Evolutionary conservation across 1,284 basidiomycete genomes (phyloP).

Genomic region (Takashimella tepidaria): DNA sequence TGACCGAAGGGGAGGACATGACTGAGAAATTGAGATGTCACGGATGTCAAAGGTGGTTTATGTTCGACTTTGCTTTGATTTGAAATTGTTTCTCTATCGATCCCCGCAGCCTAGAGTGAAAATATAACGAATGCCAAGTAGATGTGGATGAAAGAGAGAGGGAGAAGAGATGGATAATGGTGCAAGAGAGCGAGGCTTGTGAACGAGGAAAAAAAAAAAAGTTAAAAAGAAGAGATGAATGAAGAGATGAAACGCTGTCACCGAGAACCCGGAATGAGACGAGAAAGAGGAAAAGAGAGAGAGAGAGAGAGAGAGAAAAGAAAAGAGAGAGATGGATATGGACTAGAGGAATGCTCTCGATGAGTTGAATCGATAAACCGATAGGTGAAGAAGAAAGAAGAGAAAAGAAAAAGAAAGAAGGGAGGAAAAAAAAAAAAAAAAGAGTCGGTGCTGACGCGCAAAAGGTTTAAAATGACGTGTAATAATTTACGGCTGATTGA

Average conservation of each 20-base stretch:
- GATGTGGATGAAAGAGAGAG: conserved; percentile 15
- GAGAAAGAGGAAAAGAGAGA: conserved; percentile 8
- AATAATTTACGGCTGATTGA: no score
- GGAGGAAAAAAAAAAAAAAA: not conserved
- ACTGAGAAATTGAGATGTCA: not conserved
- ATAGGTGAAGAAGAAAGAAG: not conserved
- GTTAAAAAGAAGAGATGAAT: conserved; percentile 4
- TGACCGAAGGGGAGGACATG: not conserved
- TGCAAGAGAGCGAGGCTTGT: conserved; percentile 12
- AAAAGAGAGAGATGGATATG: not conserved
- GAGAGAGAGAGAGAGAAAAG: conserved; percentile 10
- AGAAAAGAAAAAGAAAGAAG: not conserved
- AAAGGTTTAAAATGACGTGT: no score
- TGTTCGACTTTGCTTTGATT: not conserved
- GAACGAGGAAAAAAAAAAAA: not conserved
- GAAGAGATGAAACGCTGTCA: conserved; percentile 5
- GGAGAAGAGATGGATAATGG: conserved; percentile 10
- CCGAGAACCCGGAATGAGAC: conserved; percentile 6
- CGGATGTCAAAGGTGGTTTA: not conserved
- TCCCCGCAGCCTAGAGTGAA: no score
- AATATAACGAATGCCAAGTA: conserved; percentile 6
- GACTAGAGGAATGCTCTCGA: not conserved
- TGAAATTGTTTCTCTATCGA: conserved; percentile 5
- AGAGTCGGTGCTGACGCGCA: no score
- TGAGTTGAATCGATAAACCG: not conserved